Evolutionary conservation across 768 basidiomycete species (phyloP), one percentile per base, ranked within the genome.

Genomic region (Lactifluus hygrophoroides): DNA sequence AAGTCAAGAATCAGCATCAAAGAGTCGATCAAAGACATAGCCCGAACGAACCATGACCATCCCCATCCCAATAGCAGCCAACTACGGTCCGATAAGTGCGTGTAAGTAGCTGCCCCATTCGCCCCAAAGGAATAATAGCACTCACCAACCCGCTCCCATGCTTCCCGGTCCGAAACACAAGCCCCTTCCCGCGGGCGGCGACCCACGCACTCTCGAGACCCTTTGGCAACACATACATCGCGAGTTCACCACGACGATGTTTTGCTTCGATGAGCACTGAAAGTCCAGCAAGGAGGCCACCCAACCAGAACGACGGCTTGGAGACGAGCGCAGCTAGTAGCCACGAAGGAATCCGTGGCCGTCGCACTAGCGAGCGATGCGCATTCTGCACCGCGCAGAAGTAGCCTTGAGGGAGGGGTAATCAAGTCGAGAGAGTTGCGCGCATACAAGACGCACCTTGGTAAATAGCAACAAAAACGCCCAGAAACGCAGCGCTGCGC

Each of bases 151-250:
- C 76, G 67, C 85, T 86, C 0, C 88, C 89, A 72, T 78, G 82
- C 50, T 81, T 79, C 9, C 85, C 86, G 32, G 84, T 84, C 63
- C 76, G 76, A 60, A 84, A 82, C 46, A 94, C 86, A 72, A 81
- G 82, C 1, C 88, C 87, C 60, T 84, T 81, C 14, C 88, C 87
- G 25, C 88, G 72, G 9, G 85, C 81, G 67, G 84, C 82, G 0
- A 85, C 76, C 94, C 93, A 97, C n/a, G 82, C 81, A 54, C 90
- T 90, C 74, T 98, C 94, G 35, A 98, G 70, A 0, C 82, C 90
- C 69, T 93, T 90, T 4, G 95, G 95, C 25, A 97, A 72, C 1
- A 85, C 86, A 68, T 88, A 93, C 92, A 93, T 90, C 60, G 94
- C 92, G 62, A 97, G 74, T 72, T 98, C 95, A 1, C 82, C 88